Evolutionary conservation across 805 yeast genomes (phyloP), one percentile per base, ranked within the genome.

Genomic region (Hanseniaspora guilliermondii): DNA sequence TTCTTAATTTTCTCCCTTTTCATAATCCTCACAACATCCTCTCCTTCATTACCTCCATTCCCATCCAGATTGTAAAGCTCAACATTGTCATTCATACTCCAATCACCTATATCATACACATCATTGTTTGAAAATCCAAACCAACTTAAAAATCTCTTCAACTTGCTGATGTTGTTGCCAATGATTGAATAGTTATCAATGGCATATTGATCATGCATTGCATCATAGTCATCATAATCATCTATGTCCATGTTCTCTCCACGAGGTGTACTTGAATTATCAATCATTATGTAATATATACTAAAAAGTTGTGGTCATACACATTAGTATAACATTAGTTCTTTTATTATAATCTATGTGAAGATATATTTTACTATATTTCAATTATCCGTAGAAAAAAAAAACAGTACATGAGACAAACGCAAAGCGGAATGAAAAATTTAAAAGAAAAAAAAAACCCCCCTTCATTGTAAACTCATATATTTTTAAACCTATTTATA

Each of bases 141-240:
- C 48, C 48, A 52, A 3, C 36, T 21, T 5, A 52, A 9, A 36
- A 52, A 24, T n/a, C 45, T 22, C n/a, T 52, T 52, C 16, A 52
- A 22, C 12, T 25, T 24, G 14, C 55, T 21, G 3, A 52, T 44
- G 35, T 52, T 52, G 14, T 36, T 6, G 4, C 39, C 41, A 17
- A 52, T 52, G 27, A 36, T 42, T 7, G 55, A 52, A 22, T 52
- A 52, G 19, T 52, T 52, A 32, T 52, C 55, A 7, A 52, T 42
- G 6, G 37, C 47, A 36, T n/a, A 19, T 24, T 52, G 55, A 19
- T 52, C 55, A 12, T 24, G 17, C 4, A 21, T 41, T 33, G 55
- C 32, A n/a, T 42, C 45, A 25, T 42, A 49, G 11, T 42, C 25
- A 16, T 52, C 55, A 27, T 52, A 52, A 14, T 42, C 40, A 16